A percentile compares a stretch with the other conserved stretches of the same genome.
These are phyloP conservation scores for Paraconiothyrium sp. DNA, from an alignment of 2,329 filamentous ascomycete genomes.

Conservation along the genomic window DNA sequence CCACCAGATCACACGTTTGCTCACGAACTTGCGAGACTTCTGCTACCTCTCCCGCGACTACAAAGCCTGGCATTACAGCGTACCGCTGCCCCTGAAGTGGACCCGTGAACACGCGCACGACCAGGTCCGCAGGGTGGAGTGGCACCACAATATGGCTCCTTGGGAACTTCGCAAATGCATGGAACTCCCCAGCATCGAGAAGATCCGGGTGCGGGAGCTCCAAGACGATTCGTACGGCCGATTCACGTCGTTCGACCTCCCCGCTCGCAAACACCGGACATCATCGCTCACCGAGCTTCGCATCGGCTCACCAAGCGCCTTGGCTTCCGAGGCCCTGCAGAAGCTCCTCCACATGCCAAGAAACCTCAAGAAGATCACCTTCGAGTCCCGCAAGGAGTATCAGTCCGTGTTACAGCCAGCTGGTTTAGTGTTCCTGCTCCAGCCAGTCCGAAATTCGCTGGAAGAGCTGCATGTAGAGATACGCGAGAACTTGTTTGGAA, in stretches of 20 bases:
- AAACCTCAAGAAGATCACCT: slow-evolving; percentile 2
- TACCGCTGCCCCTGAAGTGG: slow-evolving; percentile 13
- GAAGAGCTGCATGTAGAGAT: slow-evolving; percentile 12
- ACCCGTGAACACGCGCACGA: slow-evolving; percentile 1
- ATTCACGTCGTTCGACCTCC: neutral
- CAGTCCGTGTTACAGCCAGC: neutral
- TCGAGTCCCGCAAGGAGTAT: neutral
- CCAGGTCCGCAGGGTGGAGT: slow-evolving; percentile 15
- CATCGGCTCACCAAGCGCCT: slow-evolving; percentile 1
- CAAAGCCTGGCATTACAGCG: slow-evolving; percentile 18
- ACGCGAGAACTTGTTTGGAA: neutral
- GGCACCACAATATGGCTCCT: slow-evolving; percentile 19
- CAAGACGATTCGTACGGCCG: neutral
- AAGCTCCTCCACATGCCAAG: slow-evolving; percentile 8
- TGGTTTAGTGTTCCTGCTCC: slow-evolving; percentile 3
- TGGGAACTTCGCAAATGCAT: slow-evolving; percentile 12
- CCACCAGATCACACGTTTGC: slow-evolving; percentile 5
- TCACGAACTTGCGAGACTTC: slow-evolving; percentile 18
- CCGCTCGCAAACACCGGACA: neutral
- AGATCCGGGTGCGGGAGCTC: slow-evolving; percentile 15
- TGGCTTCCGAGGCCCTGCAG: slow-evolving; percentile 1
- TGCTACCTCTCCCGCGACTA: slow-evolving; percentile 16
- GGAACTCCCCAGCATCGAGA: slow-evolving; percentile 15
- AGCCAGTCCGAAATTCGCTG: slow-evolving; percentile 12
- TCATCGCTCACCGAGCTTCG: slow-evolving; percentile 15